Percentiles rank a stretch among this genome's conserved stretches.
Evolutionary conservation across 176 grass and related monocot species (phyloP).

Genomic region (Oryza meyeriana): DNA sequence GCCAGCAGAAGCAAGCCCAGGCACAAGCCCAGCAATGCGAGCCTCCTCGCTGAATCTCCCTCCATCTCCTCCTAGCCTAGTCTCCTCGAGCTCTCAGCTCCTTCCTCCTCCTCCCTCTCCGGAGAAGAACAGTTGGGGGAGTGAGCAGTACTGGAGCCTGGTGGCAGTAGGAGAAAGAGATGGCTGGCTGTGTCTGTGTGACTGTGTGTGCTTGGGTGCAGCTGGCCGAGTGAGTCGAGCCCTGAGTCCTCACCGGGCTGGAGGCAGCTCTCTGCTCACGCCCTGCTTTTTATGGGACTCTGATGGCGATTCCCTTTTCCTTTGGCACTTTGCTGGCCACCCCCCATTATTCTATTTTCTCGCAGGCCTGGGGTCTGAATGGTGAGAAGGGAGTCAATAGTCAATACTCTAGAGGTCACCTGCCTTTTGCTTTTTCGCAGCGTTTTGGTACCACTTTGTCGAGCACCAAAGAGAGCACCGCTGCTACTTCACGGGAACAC

Average conservation of each 20-base stretch:
- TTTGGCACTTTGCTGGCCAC: conserved; percentile 63
- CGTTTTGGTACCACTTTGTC: conserved; percentile 43
- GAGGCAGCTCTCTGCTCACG: conserved; percentile 32
- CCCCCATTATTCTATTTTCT: conserved; percentile 11
- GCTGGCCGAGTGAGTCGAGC: not conserved
- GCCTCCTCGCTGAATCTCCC: conserved; percentile 9
- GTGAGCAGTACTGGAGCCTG: not conserved
- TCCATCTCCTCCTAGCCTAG: conserved; percentile 30
- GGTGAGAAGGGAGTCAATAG: conserved; percentile 13
- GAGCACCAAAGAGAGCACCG: conserved; percentile 3
- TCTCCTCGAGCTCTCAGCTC: not conserved
- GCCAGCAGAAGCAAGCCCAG: conserved; percentile 46
- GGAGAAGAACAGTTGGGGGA: not conserved
- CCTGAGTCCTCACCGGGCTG: not conserved
- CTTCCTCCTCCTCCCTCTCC: not conserved
- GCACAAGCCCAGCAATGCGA: conserved; percentile 33
- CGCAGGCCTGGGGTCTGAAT: not conserved
- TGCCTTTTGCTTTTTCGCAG: conserved; percentile 42
- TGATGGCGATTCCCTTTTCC: conserved; percentile 70
- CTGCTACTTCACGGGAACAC: not conserved
- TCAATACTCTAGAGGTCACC: conserved; percentile 35
- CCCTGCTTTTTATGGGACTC: conserved; percentile 57
- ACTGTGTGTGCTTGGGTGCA: not conserved
- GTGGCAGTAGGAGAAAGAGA: conserved; percentile 6
- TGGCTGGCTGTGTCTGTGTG: too few relatives aligned